A percentile compares a stretch with the other conserved stretches of the same genome.
Conservation (phyloP, 768 basidiomycete species). For the Kwoniella bestiolae region DNA sequence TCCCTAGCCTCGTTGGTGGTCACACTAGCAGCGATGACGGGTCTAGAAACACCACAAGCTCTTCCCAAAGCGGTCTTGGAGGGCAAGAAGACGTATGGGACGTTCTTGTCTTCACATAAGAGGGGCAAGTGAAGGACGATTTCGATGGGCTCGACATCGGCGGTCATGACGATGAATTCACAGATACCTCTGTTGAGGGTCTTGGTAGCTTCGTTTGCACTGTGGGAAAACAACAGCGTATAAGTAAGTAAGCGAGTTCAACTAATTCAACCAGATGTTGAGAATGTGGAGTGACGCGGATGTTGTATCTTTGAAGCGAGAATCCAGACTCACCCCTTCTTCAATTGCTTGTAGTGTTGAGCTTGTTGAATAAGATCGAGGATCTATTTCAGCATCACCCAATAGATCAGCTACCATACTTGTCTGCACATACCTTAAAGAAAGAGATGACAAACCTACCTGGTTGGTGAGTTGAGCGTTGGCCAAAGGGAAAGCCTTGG, state of each 20-base stretch:
- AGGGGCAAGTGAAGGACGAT: constrained; percentile 96
- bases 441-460: constrained; percentile 61
- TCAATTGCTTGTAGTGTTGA: constrained; percentile 94
- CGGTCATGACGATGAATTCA: constrained; percentile 94
- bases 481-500: constrained; percentile 89
- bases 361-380: constrained; percentile 95
- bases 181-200: constrained; percentile 96
- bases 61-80: constrained; percentile 94
- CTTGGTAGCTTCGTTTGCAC: constrained; percentile 99
- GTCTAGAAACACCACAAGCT: constrained; percentile 91
- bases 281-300: too few species aligned
- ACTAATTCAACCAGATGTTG: too few species aligned
- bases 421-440: neutral
- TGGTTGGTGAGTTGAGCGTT: constrained; percentile 86
- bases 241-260: too few species aligned
- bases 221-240: too few species aligned
- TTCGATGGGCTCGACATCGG: constrained; percentile 92
- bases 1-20: constrained; percentile 96
- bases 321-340: constrained; percentile 67
- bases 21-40: constrained; percentile 92
- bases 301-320: too few species aligned
- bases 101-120: constrained; percentile 99
- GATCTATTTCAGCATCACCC: constrained; percentile 66
- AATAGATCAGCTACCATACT: constrained; percentile 7
- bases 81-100: constrained; percentile 92